Conservation (phyloP, 2,329 filamentous ascomycete genomes). For the Arthrobotrys sinensis region DNA sequence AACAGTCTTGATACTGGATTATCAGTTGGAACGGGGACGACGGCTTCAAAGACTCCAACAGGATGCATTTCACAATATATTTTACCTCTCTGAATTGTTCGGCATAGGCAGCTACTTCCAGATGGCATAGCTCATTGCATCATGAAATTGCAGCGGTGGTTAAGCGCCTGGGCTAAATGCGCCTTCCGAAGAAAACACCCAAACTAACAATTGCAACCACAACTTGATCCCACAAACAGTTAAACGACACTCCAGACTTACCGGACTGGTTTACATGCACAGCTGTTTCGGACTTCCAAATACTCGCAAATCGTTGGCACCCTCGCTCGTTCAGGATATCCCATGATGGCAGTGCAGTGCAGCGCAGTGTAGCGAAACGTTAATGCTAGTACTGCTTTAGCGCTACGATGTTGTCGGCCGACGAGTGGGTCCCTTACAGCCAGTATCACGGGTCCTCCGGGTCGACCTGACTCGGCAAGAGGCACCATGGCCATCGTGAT, state of each 20-base stretch:
- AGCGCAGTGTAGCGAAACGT: background rate
- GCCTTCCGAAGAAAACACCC: conserved; percentile 35
- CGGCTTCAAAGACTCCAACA: background rate
- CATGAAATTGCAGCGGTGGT: conserved; percentile 30
- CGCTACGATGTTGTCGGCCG: no score
- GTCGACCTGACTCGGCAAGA: background rate
- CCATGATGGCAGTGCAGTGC: background rate
- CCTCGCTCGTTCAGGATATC: background rate
- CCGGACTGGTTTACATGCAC: background rate
- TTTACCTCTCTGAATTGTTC: background rate
- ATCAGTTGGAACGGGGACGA: background rate
- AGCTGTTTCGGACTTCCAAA: conserved; percentile 9
- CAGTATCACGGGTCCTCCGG: background rate
- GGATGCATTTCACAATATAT: conserved; percentile 27
- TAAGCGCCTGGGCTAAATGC: conserved; percentile 58
- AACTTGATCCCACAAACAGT: conserved; percentile 3
- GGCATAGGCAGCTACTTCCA: conserved; percentile 17
- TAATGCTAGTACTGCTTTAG: no score
- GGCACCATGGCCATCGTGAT: no score
- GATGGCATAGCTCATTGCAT: conserved; percentile 5
- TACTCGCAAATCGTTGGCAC: conserved; percentile 5
- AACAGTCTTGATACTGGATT: no score
- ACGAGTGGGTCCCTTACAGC: background rate
- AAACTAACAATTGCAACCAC: conserved; percentile 7
- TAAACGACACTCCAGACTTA: background rate